Percentiles rank a stretch among this genome's conserved stretches.
Conservation (phyloP, 202 grass and related monocot genomes). For the Carex sylvatica region DNA sequence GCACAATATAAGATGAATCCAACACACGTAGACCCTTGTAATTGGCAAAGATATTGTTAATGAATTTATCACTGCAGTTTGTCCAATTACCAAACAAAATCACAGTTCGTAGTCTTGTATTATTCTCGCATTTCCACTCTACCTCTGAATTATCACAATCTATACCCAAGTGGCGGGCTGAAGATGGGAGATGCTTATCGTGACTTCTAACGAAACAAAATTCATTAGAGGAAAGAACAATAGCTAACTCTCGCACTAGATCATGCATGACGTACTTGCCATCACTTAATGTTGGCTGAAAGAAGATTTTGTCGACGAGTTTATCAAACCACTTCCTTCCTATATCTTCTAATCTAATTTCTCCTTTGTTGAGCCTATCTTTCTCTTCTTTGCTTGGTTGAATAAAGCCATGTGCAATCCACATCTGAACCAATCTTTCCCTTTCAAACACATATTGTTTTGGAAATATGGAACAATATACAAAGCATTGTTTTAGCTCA, state of each 20-base stretch:
- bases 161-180: background rate
- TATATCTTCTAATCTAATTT: background rate
- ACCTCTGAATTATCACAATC: background rate
- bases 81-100: background rate
- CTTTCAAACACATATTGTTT: background rate
- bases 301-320: background rate
- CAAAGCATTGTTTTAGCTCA: background rate
- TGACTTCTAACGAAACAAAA: background rate
- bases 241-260: background rate
- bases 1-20: background rate
- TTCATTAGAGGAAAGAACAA: background rate
- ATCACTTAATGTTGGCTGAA: background rate
- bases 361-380: background rate
- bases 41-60: background rate
- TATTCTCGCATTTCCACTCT: background rate
- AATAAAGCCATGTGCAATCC: background rate
- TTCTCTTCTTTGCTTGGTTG: background rate
- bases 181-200: background rate
- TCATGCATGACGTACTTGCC: background rate
- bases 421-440: background rate
- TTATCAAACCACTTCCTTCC: background rate
- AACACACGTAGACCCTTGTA: background rate
- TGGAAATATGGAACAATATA: slow-evolving; percentile 13
- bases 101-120: background rate
- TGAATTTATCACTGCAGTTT: background rate